Evolutionary conservation across 2,329 filamentous ascomycete species (phyloP), one percentile per base, ranked within the genome.

Genomic region (Neodidymelliopsis sp.): DNA sequence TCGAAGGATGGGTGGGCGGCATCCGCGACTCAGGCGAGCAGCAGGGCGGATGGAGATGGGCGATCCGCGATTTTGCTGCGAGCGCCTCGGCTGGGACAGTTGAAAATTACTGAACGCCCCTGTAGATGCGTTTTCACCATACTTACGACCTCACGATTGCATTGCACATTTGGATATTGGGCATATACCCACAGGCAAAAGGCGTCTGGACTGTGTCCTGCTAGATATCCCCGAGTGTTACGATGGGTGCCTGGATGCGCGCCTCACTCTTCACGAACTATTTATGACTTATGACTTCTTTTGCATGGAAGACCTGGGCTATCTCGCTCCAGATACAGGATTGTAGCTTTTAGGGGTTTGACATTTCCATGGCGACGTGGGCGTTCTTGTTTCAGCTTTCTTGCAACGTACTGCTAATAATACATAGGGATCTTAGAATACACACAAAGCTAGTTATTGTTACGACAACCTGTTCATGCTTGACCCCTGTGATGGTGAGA

Each of bases 1-100:
- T 93, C 60, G 87, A 89, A 69, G 86, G 84, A 65, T 99, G 94
- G 94, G 84, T 93, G 56, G 82, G 82, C 40, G 76, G 81, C 56
- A 80, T 82, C 52, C 68, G 74, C 62, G 77, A 80, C 46, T 69
- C 56, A 59, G 66, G 68, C 37, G 65, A 71, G 31, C 56, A 78
- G 52, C 41, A 58, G 19, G 74, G 80, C 61, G 78, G 81, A 42
- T 91, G 89, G 90, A 83, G 88, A 73, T 95, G 91, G 91, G 85
- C 85, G 37, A 88, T 84, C 44, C 74, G 80, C 48, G 74, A 79
- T 54, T 62, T 80, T 53, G 77, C 77, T 7, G 60, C 60, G 34
- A 63, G 54, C 31, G 65, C 66, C 10, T 62, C 60, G 18, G 55
- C 52, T 35, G 61, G 55, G 11, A 29, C 54, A 24, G 24, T 59